Base-by-base conservation (phyloP, 169 alveolate genomes). In the Plasmodium fragile region DNA sequence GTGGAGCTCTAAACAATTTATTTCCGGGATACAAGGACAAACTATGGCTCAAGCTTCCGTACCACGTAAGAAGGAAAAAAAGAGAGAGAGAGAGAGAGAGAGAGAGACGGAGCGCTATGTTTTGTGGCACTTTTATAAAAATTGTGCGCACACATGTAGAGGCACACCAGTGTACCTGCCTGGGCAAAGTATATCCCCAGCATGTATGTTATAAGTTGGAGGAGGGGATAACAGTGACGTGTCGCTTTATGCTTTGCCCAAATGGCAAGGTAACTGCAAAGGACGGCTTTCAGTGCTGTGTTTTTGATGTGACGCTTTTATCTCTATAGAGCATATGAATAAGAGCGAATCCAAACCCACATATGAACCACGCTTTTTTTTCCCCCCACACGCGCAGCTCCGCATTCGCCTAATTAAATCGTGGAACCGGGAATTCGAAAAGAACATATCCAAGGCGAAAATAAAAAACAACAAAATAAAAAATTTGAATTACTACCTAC, bases 11-110 rank as follows among this genome's bases (percentile, higher is more conserved):
- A 80, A 96, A 96, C 83, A 96, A 96, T 87, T 95, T 97, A 69
- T 96, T 97, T 83, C 98, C 98, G 3, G 98, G 98, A 72, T 97
- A 97, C 92, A 96, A 96, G 92, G 98, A 96, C 89, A 97, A 97
- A 92, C 75, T 97, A 80, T 97, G 98, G 98, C 75, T 94, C 90
- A 96, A 95, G 90, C 95, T 97, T 77, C 98, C 98, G 18, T 85
- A 93, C 28, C 91, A 94, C 72, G 98, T 96, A 96, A 83, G 97
- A 34, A 77, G 59, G 22, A 71, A 79, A 45, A 45, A 36, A 25
- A 81, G 41, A 75, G 25, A 82, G 2, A 36, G 6, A 22, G 2
- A 22, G n/a, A 39, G 16, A 30, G 75, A 1, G 65, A 32, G 80
- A 10, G 45, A 87, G 3, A 22, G 43, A 30, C 34, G 22, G 49